Evolutionary conservation across 1,284 basidiomycete species (phyloP), one percentile per base, ranked within the genome.

Genomic region (Hemileia vastatrix): DNA sequence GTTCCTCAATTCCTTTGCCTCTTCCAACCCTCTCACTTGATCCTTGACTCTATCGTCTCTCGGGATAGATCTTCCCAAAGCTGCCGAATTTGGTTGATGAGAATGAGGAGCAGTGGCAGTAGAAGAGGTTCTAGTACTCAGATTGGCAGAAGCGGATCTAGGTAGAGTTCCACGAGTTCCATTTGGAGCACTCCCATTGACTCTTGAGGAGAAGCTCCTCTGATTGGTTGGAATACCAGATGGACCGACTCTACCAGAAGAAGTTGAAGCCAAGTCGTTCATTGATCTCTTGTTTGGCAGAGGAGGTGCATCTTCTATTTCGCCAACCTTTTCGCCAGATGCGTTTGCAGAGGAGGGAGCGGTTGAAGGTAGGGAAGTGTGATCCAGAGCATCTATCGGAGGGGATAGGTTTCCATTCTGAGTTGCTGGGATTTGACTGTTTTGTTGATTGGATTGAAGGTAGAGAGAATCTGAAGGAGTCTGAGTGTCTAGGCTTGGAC

Each of bases 11-110:
- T 72, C 71, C 58, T 71, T 72, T 53, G 66, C 68, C 66, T 73
- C 71, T 45, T 72, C 71, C 31, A 70, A 48, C 23, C 67, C 66
- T 40, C 70, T 65, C 13, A 73, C 63, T 40, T 72, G 69, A 19
- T 71, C 70, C 49, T 73, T 72, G 62, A 70, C 70, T 40, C 58
- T 57, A 63, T 72, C 71, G 58, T 72, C 69, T 27, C 66, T 66
- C 3, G 70, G 70, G 4, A 64, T 66, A 19, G 36, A 11, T 40
- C 36, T 40, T 40, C 36, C 36, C 36, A 40, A 40, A 40, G 36
- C 36, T 15, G 36, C 36, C 11, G 36, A 40, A 15, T 40, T 40
- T 15, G 36, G 36, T 15, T 40, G 36, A 40, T 40, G 36, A 40
- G 36, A 40, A 40, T 40, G 36, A 40, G 36, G 36, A 40, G 36